These are phyloP conservation scores for Pterocarpus santalinus DNA, from an alignment of 306 rosid genomes.

Conservation along the genomic window DNA sequence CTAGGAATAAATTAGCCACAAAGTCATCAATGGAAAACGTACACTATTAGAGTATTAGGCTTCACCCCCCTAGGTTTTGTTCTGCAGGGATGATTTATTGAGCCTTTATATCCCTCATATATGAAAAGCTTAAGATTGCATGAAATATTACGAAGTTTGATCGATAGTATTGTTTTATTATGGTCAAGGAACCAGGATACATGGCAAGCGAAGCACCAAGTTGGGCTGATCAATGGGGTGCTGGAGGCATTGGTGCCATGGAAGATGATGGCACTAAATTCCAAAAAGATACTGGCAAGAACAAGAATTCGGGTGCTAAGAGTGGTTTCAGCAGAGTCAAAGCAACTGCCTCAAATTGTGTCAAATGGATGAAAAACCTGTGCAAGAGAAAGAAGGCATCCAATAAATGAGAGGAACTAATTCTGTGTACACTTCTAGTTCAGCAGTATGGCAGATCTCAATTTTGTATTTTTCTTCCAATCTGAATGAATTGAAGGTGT, in stretches of 20 bases:
- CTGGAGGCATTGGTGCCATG: constrained; percentile 91
- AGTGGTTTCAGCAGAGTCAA: constrained; percentile 65
- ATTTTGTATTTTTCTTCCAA: constrained; percentile 23
- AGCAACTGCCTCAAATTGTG: constrained; percentile 65
- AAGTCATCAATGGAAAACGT: not conserved
- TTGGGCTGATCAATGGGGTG: constrained; percentile 98
- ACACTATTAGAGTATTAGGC: not conserved
- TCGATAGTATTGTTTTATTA: not conserved
- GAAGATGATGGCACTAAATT: constrained; percentile 62
- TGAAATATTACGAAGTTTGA: constrained; percentile 19
- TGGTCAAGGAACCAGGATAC: constrained; percentile 9
- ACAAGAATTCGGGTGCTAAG: constrained; percentile 64
- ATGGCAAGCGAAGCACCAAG: constrained; percentile 86
- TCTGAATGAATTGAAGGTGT: constrained; percentile 42
- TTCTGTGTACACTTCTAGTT: constrained; percentile 10
- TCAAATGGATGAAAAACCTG: constrained; percentile 85
- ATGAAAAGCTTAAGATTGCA: not conserved
- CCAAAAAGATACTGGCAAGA: constrained; percentile 48
- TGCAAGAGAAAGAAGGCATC: constrained; percentile 68
- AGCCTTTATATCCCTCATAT: not conserved
- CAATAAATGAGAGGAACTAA: constrained; percentile 22
- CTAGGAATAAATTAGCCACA: not conserved
- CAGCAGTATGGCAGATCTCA: constrained; percentile 12
- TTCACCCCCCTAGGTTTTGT: constrained; percentile 18
- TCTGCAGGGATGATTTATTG: constrained; percentile 25